Conservation (phyloP, 768 basidiomycete species). For the Butyriboletus loyo region DNA sequence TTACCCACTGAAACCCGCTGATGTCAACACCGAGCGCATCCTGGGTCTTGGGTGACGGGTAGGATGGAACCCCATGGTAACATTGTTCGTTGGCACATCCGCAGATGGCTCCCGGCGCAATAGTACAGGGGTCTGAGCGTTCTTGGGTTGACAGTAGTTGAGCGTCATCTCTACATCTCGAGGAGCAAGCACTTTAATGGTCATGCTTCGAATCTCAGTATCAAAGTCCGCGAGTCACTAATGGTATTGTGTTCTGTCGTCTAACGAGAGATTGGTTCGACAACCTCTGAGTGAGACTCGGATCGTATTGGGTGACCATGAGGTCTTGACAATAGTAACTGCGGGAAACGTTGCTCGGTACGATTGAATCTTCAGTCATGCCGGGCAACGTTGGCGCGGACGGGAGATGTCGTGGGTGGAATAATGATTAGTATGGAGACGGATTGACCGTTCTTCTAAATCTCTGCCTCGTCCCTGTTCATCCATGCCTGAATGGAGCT, state of each 20-base stretch:
- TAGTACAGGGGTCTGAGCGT: slow-evolving; percentile 29
- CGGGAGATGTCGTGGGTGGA: too few species aligned
- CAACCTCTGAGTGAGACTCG: neutral
- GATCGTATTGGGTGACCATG: neutral
- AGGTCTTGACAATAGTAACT: too few species aligned
- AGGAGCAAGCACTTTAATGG: slow-evolving; percentile 21
- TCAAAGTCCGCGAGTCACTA: neutral
- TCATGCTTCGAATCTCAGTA: slow-evolving; percentile 10
- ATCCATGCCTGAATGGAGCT: too few species aligned
- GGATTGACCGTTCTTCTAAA: neutral
- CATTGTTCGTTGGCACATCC: slow-evolving; percentile 25
- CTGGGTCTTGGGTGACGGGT: slow-evolving; percentile 25
- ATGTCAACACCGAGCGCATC: slow-evolving; percentile 28
- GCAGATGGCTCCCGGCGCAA: slow-evolving; percentile 24
- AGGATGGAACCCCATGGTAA: slow-evolving; percentile 9
- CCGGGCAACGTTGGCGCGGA: too few species aligned
- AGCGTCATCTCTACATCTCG: slow-evolving; percentile 35
- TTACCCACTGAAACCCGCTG: slow-evolving; percentile 39
- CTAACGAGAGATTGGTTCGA: neutral
- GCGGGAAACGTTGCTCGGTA: neutral
- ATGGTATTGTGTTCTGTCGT: neutral
- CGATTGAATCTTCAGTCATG: too few species aligned
- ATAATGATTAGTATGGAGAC: too few species aligned
- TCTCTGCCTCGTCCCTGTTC: too few species aligned
- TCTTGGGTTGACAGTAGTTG: slow-evolving; percentile 32